Conservation (phyloP, 306 rosid species). For the Mucuna pruriens region DNA sequence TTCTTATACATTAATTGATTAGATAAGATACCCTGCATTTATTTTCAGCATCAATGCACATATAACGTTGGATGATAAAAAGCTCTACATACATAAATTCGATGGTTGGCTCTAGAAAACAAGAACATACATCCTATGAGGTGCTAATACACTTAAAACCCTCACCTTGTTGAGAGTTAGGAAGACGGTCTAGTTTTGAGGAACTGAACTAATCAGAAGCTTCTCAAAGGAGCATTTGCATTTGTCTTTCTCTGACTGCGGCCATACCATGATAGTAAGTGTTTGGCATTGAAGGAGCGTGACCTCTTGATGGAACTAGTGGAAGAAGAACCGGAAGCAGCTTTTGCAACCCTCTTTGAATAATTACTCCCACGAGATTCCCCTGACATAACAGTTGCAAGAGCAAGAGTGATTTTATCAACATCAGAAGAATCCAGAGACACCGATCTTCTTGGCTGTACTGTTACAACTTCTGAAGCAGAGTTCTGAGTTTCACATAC, state of each 20-base stretch:
- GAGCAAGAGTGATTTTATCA: constrained; percentile 49
- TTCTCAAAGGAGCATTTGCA: constrained; percentile 48
- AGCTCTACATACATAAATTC: not conserved
- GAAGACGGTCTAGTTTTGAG: not conserved
- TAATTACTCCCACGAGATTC: constrained; percentile 29
- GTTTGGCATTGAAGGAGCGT: constrained; percentile 63
- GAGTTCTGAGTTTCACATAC: constrained; percentile 28
- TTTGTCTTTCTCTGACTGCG: constrained; percentile 47
- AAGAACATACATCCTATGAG: not conserved
- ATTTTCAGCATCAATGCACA: constrained; percentile 6
- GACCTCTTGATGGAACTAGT: constrained; percentile 66
- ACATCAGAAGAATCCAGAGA: constrained; percentile 68
- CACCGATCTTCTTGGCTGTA: constrained; percentile 64
- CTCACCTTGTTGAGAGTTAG: constrained; percentile 48
- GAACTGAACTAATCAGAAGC: constrained; percentile 50
- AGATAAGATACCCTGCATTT: not conserved
- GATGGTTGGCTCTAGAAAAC: not conserved
- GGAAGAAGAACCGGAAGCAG: constrained; percentile 55
- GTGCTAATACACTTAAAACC: too few relatives aligned
- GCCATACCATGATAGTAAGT: constrained; percentile 43
- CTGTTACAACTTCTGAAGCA: not conserved
- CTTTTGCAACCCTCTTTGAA: constrained; percentile 43
- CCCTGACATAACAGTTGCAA: constrained; percentile 22
- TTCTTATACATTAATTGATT: not conserved
- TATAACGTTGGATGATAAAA: not conserved